A percentile compares a stretch with the other conserved stretches of the same genome.
Evolutionary conservation across 2,329 filamentous ascomycete species (phyloP).

Genomic region (Colletotrichum somersetense): DNA sequence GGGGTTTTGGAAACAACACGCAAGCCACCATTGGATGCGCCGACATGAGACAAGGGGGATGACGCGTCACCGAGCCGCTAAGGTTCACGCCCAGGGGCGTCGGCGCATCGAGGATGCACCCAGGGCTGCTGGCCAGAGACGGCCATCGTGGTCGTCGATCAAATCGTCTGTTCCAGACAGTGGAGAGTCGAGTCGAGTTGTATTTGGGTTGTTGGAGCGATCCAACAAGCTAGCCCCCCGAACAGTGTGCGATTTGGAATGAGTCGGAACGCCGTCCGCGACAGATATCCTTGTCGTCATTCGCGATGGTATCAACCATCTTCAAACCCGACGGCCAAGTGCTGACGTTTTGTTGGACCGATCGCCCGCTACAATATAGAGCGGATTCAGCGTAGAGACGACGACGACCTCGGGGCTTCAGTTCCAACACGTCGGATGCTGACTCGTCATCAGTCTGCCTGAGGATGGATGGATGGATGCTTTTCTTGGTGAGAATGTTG

Average conservation of each 20-base stretch:
- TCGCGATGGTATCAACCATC: conserved; percentile 19
- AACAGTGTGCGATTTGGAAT: conserved; percentile 16
- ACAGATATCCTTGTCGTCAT: conserved; percentile 11
- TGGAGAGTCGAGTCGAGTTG: conserved; percentile 16
- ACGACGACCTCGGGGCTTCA: not conserved
- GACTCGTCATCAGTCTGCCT: conserved; percentile 35
- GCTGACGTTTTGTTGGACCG: conserved; percentile 1
- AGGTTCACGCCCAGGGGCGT: conserved; percentile 34
- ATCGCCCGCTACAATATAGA: not conserved
- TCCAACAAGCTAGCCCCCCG: not conserved
- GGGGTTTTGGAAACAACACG: conserved; percentile 41
- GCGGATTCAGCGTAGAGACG: not conserved
- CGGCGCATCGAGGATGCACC: conserved; percentile 13
- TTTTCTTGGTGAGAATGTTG: conserved; percentile 15
- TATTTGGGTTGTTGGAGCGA: conserved; percentile 4
- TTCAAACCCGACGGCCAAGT: conserved; percentile 7
- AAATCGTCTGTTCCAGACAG: conserved; percentile 32
- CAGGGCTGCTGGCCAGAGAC: conserved; percentile 1
- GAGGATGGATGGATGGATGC: conserved; percentile 14
- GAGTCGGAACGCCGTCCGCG: conserved; percentile 7
- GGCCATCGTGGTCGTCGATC: conserved; percentile 29
- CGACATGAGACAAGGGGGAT: conserved; percentile 41
- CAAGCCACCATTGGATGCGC: conserved; percentile 40
- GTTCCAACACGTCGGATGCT: conserved; percentile 6
- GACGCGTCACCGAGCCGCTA: conserved; percentile 41